Percentiles rank a stretch among this genome's conserved stretches.
These are phyloP conservation scores for Aspergillus carlsbadensis DNA, from an alignment of 495 filamentous ascomycete genomes.

Conservation along the genomic window DNA sequence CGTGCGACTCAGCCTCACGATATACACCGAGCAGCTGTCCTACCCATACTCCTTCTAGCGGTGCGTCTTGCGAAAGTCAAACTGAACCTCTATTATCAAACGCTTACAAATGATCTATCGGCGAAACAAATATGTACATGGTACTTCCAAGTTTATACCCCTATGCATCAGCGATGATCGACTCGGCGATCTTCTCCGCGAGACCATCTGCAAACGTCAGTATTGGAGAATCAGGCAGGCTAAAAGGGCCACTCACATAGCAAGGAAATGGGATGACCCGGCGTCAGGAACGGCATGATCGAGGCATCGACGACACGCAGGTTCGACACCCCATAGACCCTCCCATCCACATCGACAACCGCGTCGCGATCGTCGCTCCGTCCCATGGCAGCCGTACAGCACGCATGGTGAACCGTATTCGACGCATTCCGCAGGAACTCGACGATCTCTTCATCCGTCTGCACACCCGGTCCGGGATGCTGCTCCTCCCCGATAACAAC, in stretches of 20 bases:
- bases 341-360: conserved; percentile 52
- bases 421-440: conserved; percentile 44
- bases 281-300: conserved; percentile 39
- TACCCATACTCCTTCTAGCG: too few species aligned
- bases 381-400: conserved; percentile 53
- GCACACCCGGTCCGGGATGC: conserved; percentile 37
- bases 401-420: conserved; percentile 52
- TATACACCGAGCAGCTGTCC: too few species aligned
- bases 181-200: background rate
- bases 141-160: background rate
- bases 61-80: too few species aligned
- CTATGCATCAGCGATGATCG: background rate
- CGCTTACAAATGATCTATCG: too few species aligned
- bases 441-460: conserved; percentile 37
- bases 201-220: background rate
- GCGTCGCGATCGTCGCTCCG: conserved; percentile 47
- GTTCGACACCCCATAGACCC: conserved; percentile 48
- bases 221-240: background rate
- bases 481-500: conserved; percentile 32
- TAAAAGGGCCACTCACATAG: conserved; percentile 7
- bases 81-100: too few species aligned
- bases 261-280: conserved; percentile 10
- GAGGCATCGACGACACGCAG: conserved; percentile 59
- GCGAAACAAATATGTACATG: too few species aligned
- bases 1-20: too few species aligned